Evolutionary conservation across 306 rosid species (phyloP).

Genomic region (Prunus dulcis): DNA sequence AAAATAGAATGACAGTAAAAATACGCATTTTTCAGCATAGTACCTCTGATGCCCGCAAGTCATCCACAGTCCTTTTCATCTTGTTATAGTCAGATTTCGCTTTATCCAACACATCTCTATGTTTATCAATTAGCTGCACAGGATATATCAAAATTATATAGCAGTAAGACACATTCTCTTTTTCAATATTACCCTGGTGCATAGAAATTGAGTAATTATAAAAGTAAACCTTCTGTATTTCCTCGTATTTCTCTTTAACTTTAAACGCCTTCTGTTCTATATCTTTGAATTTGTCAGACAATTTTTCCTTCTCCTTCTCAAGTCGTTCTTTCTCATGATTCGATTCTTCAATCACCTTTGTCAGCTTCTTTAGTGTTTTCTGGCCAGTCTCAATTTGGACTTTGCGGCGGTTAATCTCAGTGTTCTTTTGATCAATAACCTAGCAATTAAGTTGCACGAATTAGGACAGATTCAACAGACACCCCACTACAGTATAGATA

Average conservation of each 20-base stretch:
- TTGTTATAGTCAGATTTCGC: constrained; percentile 61
- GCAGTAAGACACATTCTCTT: not conserved
- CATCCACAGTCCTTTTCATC: constrained; percentile 67
- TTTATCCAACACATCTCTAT: constrained; percentile 57
- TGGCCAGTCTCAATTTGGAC: constrained; percentile 88
- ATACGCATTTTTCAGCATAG: constrained; percentile 12
- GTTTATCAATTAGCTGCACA: constrained; percentile 65
- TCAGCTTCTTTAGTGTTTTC: constrained; percentile 76
- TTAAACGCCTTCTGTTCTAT: constrained; percentile 79
- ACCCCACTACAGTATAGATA: constrained; percentile 11
- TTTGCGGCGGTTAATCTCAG: constrained; percentile 85
- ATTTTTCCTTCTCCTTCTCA: constrained; percentile 56
- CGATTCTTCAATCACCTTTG: constrained; percentile 77
- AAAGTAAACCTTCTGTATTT: constrained; percentile 62
- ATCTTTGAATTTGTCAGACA: constrained; percentile 59
- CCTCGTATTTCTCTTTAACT: constrained; percentile 69
- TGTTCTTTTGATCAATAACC: constrained; percentile 78
- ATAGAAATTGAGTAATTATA: constrained; percentile 5
- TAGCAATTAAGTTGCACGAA: constrained; percentile 31
- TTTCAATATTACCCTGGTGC: not conserved
- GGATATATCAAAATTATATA: constrained; percentile 18
- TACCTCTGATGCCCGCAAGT: constrained; percentile 87
- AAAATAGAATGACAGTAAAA: constrained; percentile 11
- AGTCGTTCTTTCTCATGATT: constrained; percentile 73
- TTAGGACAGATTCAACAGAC: constrained; percentile 27